Base-by-base conservation (phyloP, 257 asterid genomes). In the Primulina huaijiensis region DNA sequence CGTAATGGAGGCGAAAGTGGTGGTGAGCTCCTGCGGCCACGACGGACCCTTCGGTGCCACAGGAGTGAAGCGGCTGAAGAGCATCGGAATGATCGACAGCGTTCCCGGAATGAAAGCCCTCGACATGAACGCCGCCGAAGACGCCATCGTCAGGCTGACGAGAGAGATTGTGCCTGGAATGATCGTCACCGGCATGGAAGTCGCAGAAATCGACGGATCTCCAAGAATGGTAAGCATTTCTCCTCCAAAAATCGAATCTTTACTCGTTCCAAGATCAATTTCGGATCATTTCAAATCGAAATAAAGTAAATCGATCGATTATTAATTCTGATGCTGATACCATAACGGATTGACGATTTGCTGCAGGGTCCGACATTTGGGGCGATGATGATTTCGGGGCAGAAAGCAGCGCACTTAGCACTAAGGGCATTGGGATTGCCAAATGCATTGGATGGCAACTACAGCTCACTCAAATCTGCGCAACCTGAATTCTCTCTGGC, bases 341-440 rank as follows among this genome's bases (percentile, higher is more conserved):
- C 30, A 27, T 27, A 27, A 1, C 2, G 43, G 11, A 1, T 7
- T 1, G 11, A 11, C 14, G 50, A 38, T 43, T 43, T 43, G 5
- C 4, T 43, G 29, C 79, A 90, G 97, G 97, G 97, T 6, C 97
- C 95, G 20, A 90, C 97, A 2, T 90, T 90, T 58, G 97, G 97
- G 5, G 97, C 97, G 7, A 90, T 90, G 96, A 88, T 90, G 97
- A 84, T 90, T 1, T 90, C 97, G 0, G 97, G 97, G 9, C 94
- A 85, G 82, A 90, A 90, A 74, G 97, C 97, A 56, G 97, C 97
- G 23, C 97, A 90, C 68, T 80, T 90, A 90, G 96, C 97, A 1
- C 74, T 90, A 85, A 85, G 81, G 83, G 89, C 96, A 0, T 71
- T 90, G 81, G 96, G 95, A 58, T 81, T 50, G 57, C 86, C 90